Evolutionary conservation across 176 grass and related monocot genomes (phyloP).

Genomic region (Tillandsia fasciculata): DNA sequence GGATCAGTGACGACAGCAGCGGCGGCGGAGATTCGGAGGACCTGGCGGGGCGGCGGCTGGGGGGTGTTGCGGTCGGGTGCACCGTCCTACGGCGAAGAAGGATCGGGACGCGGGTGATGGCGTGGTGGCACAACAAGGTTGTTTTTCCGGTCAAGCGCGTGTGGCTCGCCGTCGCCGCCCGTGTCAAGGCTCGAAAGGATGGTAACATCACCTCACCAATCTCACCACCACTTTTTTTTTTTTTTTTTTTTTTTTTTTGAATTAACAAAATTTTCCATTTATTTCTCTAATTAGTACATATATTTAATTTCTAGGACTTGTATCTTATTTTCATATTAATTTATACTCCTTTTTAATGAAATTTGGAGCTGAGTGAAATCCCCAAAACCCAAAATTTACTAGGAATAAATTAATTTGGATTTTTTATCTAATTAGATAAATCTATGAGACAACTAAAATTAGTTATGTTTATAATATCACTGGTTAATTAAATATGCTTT

Average conservation of each 20-base stretch:
- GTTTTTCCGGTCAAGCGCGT: conserved; percentile 62
- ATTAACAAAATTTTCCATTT: background rate
- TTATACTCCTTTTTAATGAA: too few species aligned
- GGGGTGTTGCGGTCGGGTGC: background rate
- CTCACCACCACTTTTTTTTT: background rate
- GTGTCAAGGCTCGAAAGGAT: conserved; percentile 45
- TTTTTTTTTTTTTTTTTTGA: background rate
- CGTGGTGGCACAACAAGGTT: conserved; percentile 75
- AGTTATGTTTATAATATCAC: too few species aligned
- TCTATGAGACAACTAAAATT: too few species aligned
- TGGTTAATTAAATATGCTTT: too few species aligned
- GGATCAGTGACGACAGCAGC: too few species aligned
- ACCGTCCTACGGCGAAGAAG: conserved; percentile 8
- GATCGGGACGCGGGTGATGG: conserved; percentile 42
- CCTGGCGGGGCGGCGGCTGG: conserved; percentile 1
- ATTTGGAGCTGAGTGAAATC: too few species aligned
- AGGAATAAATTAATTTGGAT: too few species aligned
- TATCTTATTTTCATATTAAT: too few species aligned
- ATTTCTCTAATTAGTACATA: background rate
- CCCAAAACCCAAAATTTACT: too few species aligned
- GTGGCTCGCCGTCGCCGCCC: conserved; percentile 69
- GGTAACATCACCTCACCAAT: conserved; percentile 18
- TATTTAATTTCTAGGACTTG: too few species aligned
- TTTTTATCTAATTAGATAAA: too few species aligned
- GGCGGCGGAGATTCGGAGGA: background rate